Base-by-base conservation (phyloP, 495 filamentous ascomycete species). In the Xylaria sp. region DNA sequence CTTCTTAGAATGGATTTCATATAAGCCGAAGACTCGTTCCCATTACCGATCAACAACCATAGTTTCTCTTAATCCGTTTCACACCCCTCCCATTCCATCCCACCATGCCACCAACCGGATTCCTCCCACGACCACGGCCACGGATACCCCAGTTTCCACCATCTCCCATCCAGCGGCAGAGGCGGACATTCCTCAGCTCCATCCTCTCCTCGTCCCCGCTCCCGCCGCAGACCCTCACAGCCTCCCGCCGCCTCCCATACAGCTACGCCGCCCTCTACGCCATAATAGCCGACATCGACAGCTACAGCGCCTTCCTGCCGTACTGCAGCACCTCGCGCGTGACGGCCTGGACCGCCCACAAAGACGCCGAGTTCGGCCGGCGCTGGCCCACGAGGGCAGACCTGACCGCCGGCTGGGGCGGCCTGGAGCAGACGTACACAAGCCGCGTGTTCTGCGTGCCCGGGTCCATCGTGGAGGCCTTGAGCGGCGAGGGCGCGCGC, bases 331-430 rank as follows among this genome's bases (percentile, higher is more conserved):
- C 84, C 8, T 93, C 91, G 2, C 85, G 80, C 40, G 92, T 97
- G 2, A 97, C 93, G 6, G 71, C 69, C 31, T 88, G 85, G 85
- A 79, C 82, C 3, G 31, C 61, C 43, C 69, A 73, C 52, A 11
- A 33, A 26, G 68, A 80, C 61, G 84, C 88, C 55, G 85, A 88
- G 67, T 77, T 83, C 59, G 65, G 66, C 52, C 75, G 74, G 26
- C 68, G 84, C 0, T 91, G 89, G 81, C 96, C 96, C 0, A 85
- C 87, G 26, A 89, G 89, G 75, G 96, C 93, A 1, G 90, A 91
- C 78, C 86, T 99, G 26, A 91, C 89, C 5, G 89, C 97, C 37
- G 95, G 95, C 66, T 99, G 92, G 88, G 92, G 92, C 15, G 88
- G 87, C 11, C 85, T 95, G 77, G 90, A 90, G 59, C 95, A 98